Evolutionary conservation across 2,329 filamentous ascomycete species (phyloP).

Genomic region (Penicillium sp.): DNA sequence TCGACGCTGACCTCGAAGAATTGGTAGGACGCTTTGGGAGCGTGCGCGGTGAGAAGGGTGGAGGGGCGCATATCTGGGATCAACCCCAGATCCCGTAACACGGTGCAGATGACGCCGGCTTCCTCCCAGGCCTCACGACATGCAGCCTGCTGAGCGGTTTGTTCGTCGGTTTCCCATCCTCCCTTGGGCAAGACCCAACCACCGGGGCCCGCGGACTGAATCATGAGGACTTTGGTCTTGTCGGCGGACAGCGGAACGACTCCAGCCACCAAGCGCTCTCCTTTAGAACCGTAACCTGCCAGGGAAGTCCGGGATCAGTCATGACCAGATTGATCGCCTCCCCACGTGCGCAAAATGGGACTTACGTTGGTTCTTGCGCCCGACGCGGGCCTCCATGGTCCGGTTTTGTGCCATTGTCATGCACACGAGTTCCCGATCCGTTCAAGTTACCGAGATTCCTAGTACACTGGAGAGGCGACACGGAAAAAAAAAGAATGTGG

Average conservation of each 20-base stretch:
- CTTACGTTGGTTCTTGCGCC: slow-evolving; percentile 51
- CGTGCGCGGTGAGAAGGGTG: slow-evolving; percentile 51
- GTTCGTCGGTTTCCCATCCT: slow-evolving; percentile 94
- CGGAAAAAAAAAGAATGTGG: slow-evolving; percentile 6
- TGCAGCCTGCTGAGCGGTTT: slow-evolving; percentile 77
- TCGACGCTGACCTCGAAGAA: slow-evolving; percentile 79
- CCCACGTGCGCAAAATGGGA: slow-evolving; percentile 28
- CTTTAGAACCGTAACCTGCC: slow-evolving; percentile 83
- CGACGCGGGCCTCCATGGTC: slow-evolving; percentile 49
- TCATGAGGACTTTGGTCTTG: slow-evolving; percentile 84
- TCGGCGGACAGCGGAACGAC: slow-evolving; percentile 86
- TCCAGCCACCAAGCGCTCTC: slow-evolving; percentile 92
- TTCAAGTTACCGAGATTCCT: neutral
- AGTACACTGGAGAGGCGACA: neutral
- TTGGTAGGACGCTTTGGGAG: slow-evolving; percentile 65
- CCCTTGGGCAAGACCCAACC: slow-evolving; percentile 98
- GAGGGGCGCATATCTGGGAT: slow-evolving; percentile 74
- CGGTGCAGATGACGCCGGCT: slow-evolving; percentile 82
- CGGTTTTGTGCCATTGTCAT: slow-evolving; percentile 42
- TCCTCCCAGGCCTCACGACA: slow-evolving; percentile 96
- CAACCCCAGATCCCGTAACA: slow-evolving; percentile 80
- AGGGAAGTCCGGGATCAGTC: slow-evolving; percentile 19
- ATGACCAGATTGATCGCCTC: slow-evolving; percentile 6
- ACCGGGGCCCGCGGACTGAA: slow-evolving; percentile 85
- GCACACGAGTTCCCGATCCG: slow-evolving; percentile 11